Conservation (phyloP, 306 rosid genomes). For the peach (Prunus persica) region Prunus_persica_NCBIv2 NC_034011.1:20350001-20350500, state of each 20-base stretch:
- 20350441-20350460: constrained; percentile 30
- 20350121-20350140: constrained; percentile 53
- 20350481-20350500: constrained; percentile 33
- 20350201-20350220: not conserved
- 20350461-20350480: constrained; percentile 62
- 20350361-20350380: not conserved
- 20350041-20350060: too few species aligned
- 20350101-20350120: constrained; percentile 90
- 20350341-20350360: not conserved
- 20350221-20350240: not conserved
- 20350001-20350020: too few species aligned
- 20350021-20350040: too few species aligned
- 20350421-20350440: not conserved
- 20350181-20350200: not conserved
- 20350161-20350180: not conserved
- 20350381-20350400: not conserved
- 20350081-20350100: constrained; percentile 59
- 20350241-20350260: not conserved
- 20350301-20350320: not conserved
- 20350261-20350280: not conserved
- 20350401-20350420: not conserved
- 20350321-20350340: not conserved
- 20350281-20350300: not conserved
- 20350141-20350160: not conserved
- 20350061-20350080: constrained; percentile 65